Conservation (phyloP, 495 filamentous ascomycete genomes). For the Penicillium roqueforti region DNA sequence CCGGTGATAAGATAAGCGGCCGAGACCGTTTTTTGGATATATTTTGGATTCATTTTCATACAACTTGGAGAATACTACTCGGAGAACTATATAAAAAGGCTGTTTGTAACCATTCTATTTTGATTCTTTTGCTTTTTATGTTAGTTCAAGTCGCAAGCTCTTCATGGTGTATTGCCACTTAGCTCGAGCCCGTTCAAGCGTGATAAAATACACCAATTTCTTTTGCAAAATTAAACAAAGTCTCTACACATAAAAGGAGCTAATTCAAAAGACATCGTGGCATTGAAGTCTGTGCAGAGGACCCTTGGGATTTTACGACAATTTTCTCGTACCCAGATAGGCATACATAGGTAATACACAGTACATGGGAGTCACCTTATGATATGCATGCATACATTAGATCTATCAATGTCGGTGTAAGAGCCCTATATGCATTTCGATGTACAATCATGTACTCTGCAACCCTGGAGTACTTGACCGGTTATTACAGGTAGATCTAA, state of each 20-base stretch:
- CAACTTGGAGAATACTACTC: not conserved
- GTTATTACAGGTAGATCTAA: not conserved
- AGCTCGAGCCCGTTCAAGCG: not conserved
- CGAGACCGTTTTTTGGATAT: too few relatives aligned
- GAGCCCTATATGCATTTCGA: not conserved
- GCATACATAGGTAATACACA: too few relatives aligned
- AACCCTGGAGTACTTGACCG: not conserved
- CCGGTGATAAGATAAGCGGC: slow-evolving; percentile 13
- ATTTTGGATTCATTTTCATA: not conserved
- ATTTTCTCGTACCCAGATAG: not conserved
- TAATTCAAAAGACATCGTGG: not conserved
- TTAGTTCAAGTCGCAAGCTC: not conserved
- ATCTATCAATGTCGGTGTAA: not conserved
- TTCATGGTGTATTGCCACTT: not conserved
- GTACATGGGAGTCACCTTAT: too few relatives aligned
- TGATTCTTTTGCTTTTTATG: not conserved
- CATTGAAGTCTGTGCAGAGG: not conserved
- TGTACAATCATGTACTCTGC: not conserved
- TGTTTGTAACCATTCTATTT: not conserved
- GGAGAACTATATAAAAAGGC: not conserved
- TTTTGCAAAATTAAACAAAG: not conserved
- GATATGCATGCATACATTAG: not conserved
- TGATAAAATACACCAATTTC: not conserved
- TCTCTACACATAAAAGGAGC: not conserved
- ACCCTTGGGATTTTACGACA: not conserved